Evolutionary conservation across 2,329 filamentous ascomycete species (phyloP).

Genomic region (Calonectria fujianensis): DNA sequence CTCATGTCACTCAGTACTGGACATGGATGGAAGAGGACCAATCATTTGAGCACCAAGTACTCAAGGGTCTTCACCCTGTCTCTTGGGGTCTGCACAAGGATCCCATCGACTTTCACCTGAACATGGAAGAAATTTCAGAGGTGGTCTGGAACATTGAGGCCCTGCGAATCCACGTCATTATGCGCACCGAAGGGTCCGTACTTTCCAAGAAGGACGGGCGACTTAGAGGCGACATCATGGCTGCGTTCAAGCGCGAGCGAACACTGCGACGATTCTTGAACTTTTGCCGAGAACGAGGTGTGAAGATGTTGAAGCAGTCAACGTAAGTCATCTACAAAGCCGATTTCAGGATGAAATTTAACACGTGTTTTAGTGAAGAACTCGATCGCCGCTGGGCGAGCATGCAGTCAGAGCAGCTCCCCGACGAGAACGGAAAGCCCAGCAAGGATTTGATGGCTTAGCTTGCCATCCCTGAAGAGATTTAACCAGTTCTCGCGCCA

Average conservation of each 20-base stretch:
- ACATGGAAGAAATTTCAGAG: conserved; percentile 67
- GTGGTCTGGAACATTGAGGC: conserved; percentile 66
- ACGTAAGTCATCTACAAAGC: conserved; percentile 60
- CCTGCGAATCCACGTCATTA: conserved; percentile 65
- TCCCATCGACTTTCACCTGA: conserved; percentile 70
- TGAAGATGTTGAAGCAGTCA: conserved; percentile 63
- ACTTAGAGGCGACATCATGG: conserved; percentile 68
- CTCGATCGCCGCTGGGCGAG: conserved; percentile 61
- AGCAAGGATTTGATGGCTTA: conserved; percentile 53
- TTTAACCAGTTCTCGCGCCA: not conserved
- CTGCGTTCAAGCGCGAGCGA: conserved; percentile 70
- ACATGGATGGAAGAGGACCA: conserved; percentile 66
- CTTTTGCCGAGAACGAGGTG: conserved; percentile 66
- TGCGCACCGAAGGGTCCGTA: conserved; percentile 55
- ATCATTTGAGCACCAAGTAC: conserved; percentile 73
- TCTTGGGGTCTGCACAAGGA: conserved; percentile 71
- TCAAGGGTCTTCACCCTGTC: conserved; percentile 65
- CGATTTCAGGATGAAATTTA: conserved; percentile 30
- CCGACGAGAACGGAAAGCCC: conserved; percentile 53
- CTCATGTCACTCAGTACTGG: conserved; percentile 73
- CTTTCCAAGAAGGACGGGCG: conserved; percentile 57
- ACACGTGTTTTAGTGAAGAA: conserved; percentile 57
- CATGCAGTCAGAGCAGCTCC: conserved; percentile 60
- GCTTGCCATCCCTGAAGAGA: conserved; percentile 34
- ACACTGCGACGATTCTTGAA: conserved; percentile 72